phyloP scores from a whole-genome alignment of 768 basidiomycete genomes.

The Pleurotus ostreatus region DNA sequence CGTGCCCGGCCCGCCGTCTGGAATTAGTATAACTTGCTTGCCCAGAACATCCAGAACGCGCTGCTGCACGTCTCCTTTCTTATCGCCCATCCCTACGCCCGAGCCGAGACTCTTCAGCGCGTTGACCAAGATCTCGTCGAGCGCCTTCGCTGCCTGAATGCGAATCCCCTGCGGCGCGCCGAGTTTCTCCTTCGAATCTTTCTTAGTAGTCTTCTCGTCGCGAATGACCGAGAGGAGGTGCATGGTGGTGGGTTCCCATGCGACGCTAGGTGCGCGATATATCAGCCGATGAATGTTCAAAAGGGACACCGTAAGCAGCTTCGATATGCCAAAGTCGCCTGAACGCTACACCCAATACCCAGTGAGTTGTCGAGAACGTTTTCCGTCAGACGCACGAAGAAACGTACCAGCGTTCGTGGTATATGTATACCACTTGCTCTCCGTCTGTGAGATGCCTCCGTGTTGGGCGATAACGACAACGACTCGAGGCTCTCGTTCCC shows the following conservation, averaged over 20 bases:
- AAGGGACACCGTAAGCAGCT: conserved; percentile 73
- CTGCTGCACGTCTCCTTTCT: conserved; percentile 70
- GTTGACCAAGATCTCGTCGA: conserved; percentile 78
- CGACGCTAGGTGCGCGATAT: conserved; percentile 74
- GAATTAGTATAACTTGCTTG: conserved; percentile 64
- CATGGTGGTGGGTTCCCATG: conserved; percentile 77
- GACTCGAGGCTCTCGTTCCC: conserved; percentile 20
- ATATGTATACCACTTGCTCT: conserved; percentile 88
- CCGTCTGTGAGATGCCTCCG: conserved; percentile 49
- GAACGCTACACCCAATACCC: conserved; percentile 49
- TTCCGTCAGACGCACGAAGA: background rate
- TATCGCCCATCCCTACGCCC: conserved; percentile 37
- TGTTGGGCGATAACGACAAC: conserved; percentile 32
- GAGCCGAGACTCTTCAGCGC: conserved; percentile 69
- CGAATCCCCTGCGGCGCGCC: conserved; percentile 76
- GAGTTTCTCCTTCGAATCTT: background rate
- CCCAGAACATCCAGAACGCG: conserved; percentile 84
- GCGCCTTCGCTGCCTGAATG: conserved; percentile 81
- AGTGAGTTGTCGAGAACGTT: background rate
- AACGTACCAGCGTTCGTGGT: conserved; percentile 68
- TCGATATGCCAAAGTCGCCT: conserved; percentile 91
- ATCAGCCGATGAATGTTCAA: conserved; percentile 88
- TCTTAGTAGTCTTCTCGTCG: conserved; percentile 26
- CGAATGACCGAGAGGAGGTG: conserved; percentile 80
- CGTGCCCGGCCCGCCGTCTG: conserved; percentile 12